These are phyloP conservation scores for Aspergillus luchuensis DNA, from an alignment of 2,329 filamentous ascomycete species.

Conservation along the genomic window DNA sequence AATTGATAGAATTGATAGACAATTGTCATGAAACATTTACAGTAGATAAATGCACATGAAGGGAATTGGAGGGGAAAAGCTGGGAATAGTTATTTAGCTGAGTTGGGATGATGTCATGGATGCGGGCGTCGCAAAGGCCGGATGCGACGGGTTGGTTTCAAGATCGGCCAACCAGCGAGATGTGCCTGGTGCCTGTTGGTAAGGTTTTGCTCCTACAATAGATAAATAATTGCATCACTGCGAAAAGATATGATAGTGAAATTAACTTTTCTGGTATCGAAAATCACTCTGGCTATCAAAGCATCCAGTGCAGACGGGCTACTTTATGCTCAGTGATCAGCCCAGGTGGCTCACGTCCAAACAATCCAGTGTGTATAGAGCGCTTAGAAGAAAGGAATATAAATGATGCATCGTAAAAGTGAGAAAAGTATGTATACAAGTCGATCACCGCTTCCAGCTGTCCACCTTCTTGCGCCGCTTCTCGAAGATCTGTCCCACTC, in stretches of 20 bases:
- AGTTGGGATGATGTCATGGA: neutral
- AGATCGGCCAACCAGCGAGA: no score
- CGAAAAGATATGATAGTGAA: neutral
- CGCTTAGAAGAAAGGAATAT: neutral
- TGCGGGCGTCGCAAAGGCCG: no score
- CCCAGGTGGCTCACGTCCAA: no score
- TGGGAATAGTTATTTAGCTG: neutral
- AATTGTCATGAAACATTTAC: no score
- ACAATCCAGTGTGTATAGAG: no score
- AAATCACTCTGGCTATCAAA: neutral
- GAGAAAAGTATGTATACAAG: conserved; percentile 5
- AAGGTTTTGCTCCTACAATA: no score
- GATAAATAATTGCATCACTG: neutral
- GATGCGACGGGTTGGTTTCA: no score
- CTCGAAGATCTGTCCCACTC: conserved; percentile 66
- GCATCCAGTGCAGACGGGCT: no score
- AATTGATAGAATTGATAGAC: no score
- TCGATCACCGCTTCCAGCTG: conserved; percentile 39
- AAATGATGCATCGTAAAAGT: neutral
- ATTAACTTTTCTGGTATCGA: conserved; percentile 10
- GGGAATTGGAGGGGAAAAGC: neutral
- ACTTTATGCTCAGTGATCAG: no score
- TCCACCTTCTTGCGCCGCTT: conserved; percentile 50
- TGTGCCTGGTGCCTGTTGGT: no score
- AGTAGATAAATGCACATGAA: neutral